phyloP scores from a whole-genome alignment of 768 basidiomycete genomes.

The Cystofilobasidium capitatum region DNA sequence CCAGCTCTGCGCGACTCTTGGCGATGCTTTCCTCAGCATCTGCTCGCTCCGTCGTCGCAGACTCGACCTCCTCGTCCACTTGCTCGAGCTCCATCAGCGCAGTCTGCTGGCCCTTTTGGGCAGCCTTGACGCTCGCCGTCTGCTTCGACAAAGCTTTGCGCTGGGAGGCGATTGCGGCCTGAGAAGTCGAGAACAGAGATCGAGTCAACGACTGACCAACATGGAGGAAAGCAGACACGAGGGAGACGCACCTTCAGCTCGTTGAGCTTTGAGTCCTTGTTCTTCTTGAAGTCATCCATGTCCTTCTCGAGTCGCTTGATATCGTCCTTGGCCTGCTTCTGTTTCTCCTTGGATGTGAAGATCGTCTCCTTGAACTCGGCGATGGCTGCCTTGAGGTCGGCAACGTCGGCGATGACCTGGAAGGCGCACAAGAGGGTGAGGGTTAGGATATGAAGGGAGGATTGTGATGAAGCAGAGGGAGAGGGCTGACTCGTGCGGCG shows the following conservation, averaged over 20 bases:
- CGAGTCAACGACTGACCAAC: not conserved
- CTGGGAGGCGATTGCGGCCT: conserved; percentile 71
- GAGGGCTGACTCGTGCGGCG: conserved; percentile 62
- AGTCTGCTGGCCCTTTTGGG: conserved; percentile 83
- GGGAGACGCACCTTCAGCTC: conserved; percentile 65
- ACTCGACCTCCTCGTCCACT: conserved; percentile 61
- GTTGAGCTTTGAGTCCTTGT: conserved; percentile 92
- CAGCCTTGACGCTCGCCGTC: conserved; percentile 65
- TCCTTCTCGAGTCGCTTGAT: conserved; percentile 83
- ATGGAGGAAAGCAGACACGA: not conserved
- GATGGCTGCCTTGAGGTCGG: conserved; percentile 57
- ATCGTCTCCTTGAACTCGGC: conserved; percentile 45
- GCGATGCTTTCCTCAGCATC: conserved; percentile 40
- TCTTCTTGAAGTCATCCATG: conserved; percentile 97
- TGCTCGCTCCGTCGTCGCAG: conserved; percentile 44
- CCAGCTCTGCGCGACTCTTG: conserved; percentile 47
- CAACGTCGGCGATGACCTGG: conserved; percentile 73
- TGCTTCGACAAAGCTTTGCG: conserved; percentile 74
- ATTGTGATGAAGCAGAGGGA: no score
- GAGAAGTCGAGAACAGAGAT: not conserved
- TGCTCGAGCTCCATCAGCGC: conserved; percentile 80
- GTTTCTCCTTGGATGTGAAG: conserved; percentile 57
- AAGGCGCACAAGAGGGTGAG: not conserved
- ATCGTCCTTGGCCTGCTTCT: conserved; percentile 64
- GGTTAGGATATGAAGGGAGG: not conserved